A percentile compares a stretch with the other conserved stretches of the same genome.
These are phyloP conservation scores for Creolimax fragrantissima DNA, from an alignment of 78 protist genomes.

Conservation along the genomic window DNA sequence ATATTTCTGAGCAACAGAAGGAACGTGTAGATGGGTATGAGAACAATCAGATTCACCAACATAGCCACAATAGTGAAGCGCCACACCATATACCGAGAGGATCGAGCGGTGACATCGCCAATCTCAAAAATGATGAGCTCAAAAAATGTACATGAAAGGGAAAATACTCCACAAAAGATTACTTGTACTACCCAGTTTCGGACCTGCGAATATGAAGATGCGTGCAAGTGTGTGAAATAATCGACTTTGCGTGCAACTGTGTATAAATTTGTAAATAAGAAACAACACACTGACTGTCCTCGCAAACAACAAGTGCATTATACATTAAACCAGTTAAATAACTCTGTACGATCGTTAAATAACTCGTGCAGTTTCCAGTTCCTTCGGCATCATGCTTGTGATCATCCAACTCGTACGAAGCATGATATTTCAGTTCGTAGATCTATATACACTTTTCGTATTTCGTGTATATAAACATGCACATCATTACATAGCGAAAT, in stretches of 20 bases:
- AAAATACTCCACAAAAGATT: conserved; percentile 8
- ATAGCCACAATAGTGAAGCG: neutral
- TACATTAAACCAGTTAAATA: neutral
- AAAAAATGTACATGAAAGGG: conserved; percentile 60
- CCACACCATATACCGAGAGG: neutral
- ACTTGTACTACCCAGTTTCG: neutral
- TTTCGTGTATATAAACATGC: too few species aligned
- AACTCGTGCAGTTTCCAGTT: neutral
- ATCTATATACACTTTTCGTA: too few species aligned
- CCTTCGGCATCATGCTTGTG: too few species aligned
- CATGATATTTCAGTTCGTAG: too few species aligned
- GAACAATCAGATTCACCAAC: neutral
- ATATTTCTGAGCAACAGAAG: neutral
- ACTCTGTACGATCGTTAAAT: neutral
- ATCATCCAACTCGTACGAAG: too few species aligned
- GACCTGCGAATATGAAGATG: neutral
- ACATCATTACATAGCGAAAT: too few species aligned
- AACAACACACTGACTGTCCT: neutral
- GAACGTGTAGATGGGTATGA: neutral
- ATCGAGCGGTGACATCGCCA: conserved; percentile 35
- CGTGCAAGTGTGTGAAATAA: neutral
- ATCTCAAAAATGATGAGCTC: conserved; percentile 75
- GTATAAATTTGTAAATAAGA: neutral
- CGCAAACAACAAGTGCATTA: neutral
- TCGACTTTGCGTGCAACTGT: neutral